Base-by-base conservation (phyloP, 2,329 filamentous ascomycete genomes). In the Trematosphaeria pertusa region DNA sequence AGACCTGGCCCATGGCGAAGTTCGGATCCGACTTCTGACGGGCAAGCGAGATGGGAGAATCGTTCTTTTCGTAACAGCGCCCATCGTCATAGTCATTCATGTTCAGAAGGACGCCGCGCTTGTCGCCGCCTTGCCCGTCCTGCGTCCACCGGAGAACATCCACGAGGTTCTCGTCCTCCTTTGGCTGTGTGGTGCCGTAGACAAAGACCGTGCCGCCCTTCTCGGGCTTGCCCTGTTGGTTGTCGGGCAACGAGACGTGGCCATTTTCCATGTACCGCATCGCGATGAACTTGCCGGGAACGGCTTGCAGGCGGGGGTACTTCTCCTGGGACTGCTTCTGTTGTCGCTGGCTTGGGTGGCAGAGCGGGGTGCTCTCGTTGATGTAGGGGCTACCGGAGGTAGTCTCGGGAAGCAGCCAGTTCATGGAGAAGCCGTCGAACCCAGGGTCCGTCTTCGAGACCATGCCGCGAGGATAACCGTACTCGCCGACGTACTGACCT, bases 11-110 rank as follows among this genome's bases (percentile, higher is more conserved):
- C 70, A 79, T 79, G 21, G 79, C 68, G 38, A 78, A 72, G 47
- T 84, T 80, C 1, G 81, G 77, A 56, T 83, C 82, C 46, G 83
- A 62, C 17, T 75, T 56, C 57, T 83, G 80, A 46, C 91, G 88
- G 46, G 79, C 60, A 11, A 67, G 61, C 4, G 85, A 86, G 52
- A 91, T 84, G 10, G 39, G 65, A 42, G 54, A 49, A 2, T 76
- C 75, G 69, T 91, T 92, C 62, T 84, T 73, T 75, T 97, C 88
- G 70, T 91, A 91, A 77, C 94, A 99, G 63, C 90, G 87, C 19
- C 88, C 88, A 62, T 99, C 94, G 62, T 97, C 94, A 69, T 86
- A 99, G 75, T 88, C 85, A 59, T 90, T 86, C 1, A 84, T 87
- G 0, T 87, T 84, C 28, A 97, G 76, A 10, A 97, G 84, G 32